Conservation (phyloP, 768 basidiomycete species). For the Suillus cothurnatus region DNA sequence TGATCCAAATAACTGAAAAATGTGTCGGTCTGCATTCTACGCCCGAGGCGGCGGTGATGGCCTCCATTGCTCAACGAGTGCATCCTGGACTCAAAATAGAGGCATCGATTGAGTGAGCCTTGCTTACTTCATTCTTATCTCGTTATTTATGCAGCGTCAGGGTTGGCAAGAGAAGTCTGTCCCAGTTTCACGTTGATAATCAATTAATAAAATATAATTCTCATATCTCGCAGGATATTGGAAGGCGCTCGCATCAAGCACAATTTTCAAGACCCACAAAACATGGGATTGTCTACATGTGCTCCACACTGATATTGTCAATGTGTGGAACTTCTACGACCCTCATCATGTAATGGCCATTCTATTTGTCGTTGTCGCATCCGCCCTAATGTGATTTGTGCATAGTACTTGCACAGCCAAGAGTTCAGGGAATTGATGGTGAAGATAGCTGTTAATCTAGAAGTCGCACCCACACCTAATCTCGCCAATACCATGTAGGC, state of each 20-base stretch:
- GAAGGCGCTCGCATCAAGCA: conserved; percentile 15
- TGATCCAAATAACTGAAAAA: conserved; percentile 1
- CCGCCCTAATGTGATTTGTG: too few relatives aligned
- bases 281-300: conserved; percentile 13
- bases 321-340: conserved; percentile 20
- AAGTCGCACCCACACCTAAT: too few relatives aligned
- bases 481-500: too few relatives aligned
- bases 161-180: conserved; percentile 6
- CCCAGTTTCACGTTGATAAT: too few relatives aligned
- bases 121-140: not conserved
- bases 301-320: conserved; percentile 23
- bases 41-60: not conserved
- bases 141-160: not conserved
- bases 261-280: conserved; percentile 3
- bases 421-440: too few relatives aligned
- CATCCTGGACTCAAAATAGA: conserved; percentile 6
- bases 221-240: too few relatives aligned
- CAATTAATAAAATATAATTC: too few relatives aligned
- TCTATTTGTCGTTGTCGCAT: too few relatives aligned
- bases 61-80: conserved; percentile 7
- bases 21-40: not conserved
- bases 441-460: too few relatives aligned
- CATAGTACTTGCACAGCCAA: too few relatives aligned
- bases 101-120: conserved; percentile 6
- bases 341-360: too few relatives aligned